Evolutionary conservation across 139 green algal species (phyloP).

Genomic region (Gonium pectorale): DNA sequence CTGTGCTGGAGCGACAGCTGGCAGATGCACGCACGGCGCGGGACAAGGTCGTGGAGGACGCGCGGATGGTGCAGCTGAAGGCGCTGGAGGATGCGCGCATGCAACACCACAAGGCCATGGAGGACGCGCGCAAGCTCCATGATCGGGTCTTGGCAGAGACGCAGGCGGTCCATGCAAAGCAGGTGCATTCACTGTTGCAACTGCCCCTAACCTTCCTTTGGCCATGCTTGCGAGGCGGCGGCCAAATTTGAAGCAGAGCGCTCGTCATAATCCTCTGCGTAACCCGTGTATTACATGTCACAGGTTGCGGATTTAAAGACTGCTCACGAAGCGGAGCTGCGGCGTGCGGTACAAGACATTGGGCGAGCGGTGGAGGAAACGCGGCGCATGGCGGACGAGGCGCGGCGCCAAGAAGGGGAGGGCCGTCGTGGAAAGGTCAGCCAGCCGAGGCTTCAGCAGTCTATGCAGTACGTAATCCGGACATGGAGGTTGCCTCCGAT

Average conservation of each 20-base stretch:
- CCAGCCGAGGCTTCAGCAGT: no score
- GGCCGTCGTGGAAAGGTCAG: conserved; percentile 16
- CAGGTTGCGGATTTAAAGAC: conserved; percentile 26
- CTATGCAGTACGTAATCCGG: no score
- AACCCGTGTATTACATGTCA: not conserved
- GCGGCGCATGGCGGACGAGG: conserved; percentile 30
- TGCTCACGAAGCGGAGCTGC: conserved; percentile 27
- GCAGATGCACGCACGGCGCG: conserved; percentile 23
- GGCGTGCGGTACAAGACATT: conserved; percentile 7
- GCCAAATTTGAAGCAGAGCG: no score
- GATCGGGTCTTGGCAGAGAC: conserved; percentile 17
- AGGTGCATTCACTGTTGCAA: no score
- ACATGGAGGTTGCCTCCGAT: no score
- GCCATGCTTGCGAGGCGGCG: no score
- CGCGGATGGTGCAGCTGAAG: not conserved
- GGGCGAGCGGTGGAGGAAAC: conserved; percentile 36
- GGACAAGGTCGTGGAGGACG: conserved; percentile 27
- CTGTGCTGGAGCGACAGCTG: conserved; percentile 3
- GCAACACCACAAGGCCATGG: conserved; percentile 7
- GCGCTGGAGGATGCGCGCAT: conserved; percentile 10
- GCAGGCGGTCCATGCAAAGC: conserved; percentile 3
- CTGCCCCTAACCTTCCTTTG: no score
- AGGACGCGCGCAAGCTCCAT: conserved; percentile 14
- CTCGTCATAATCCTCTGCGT: not conserved
- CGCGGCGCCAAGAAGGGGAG: conserved; percentile 32